Evolutionary conservation across 345 rosid species (phyloP), one percentile per base, ranked within the genome.

Genomic region (Gynandropsis gynandra): DNA sequence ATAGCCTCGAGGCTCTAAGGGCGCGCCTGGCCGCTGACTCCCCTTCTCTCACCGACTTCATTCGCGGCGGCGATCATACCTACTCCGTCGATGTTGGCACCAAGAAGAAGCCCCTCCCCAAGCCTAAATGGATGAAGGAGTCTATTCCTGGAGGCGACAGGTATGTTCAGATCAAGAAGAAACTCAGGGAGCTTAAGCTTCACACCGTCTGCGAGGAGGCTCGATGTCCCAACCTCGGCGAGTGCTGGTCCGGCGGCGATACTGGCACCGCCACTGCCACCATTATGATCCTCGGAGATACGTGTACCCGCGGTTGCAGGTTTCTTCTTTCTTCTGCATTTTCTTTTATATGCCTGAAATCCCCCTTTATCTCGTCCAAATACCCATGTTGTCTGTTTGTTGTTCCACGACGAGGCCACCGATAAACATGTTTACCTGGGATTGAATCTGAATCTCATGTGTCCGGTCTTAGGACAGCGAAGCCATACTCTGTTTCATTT

Each of bases 171-270:
- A 88, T 93, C 70, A 93, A 93, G 82, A 88, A 74, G 74, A 93
- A 93, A 71, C 62, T 93, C 42, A 62, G 95, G 66, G 85, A 88
- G 51, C 70, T 93, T 69, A 93, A 93, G 54, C 90, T 93, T 36
- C 99, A 93, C 54, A 87, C 97, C 39, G 97, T 93, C 54, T 93
- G 99, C 59, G 99, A 88, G 69, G 99, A 93, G 72, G 99, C 97
- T 8, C 80, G 69, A 63, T 85, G 97, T 66, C 96, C 99, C 29
- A 88, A 93, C 65, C 61, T 93, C 59, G 95, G 97, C 3, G 95
- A 93, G 72, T 93, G 97, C 60, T 93, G 97, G 97, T 88, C 99
- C 27, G 99, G 97, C 4, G 99, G 99, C 19, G 95, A 93, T 60
- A 93, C 94, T 7, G 95, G 94, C 24, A 93, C 97, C 27, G 95